Evolutionary conservation across 352 stramenopile genomes (phyloP), one percentile per base, ranked within the genome.

Genomic region (Phytophthora melonis): DNA sequence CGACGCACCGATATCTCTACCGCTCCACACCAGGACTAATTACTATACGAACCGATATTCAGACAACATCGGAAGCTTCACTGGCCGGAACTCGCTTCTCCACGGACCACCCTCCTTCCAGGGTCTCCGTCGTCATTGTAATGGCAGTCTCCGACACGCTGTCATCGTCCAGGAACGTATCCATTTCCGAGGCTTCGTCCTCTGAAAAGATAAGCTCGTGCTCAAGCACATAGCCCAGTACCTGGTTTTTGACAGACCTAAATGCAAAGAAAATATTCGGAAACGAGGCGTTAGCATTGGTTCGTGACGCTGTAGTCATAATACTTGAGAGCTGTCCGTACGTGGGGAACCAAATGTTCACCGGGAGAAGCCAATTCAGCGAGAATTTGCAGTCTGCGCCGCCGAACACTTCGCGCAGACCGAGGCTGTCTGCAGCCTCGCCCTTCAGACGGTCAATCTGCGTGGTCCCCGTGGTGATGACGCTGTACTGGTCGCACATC

Each of bases 401-500:
- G 32, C 89, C 89, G 61, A 97, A 97, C 5, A 96, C 90, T 82
- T 96, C 87, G 27, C 82, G 91, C 58, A 96, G 80, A 25, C 90
- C 90, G 39, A 96, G 85, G 63, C 75, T 93, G 18, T 88, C 84
- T 64, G 78, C 68, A 19, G 81, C 79, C 41, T 97, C 91, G 27
- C 95, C 97, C 78, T 99, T 99, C 34, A 99, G 74, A 25, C 97
- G 92, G 81, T 99, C 97, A 83, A 99, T 99, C 73, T 99, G 95
- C 34, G 97, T 99, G 68, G 97, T 92, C 74, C 97, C 97, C 0
- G 95, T 98, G 19, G 85, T 93, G 45, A 99, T 97, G 39, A 99
- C 96, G 78, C 94, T 97, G 82, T 96, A 98, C 87, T 99, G 98
- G 84, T 99, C 98, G 77, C 94, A 97, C 88, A 99, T 97, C 96